phyloP scores from a whole-genome alignment of 768 basidiomycete species.

The Boletus tomentosulus region DNA sequence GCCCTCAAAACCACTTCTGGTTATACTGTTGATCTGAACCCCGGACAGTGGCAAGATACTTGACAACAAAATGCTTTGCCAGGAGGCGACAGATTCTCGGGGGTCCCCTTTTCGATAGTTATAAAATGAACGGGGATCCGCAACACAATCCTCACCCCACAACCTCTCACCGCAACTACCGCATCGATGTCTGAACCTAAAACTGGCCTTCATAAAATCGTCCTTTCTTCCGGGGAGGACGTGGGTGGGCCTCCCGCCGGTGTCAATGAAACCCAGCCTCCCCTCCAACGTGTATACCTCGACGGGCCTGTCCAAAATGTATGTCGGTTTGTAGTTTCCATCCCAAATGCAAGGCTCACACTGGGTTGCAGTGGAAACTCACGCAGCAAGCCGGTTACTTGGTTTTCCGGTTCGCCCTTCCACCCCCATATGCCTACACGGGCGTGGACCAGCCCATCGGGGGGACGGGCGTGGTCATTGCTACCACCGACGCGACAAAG shows the following conservation, averaged over 20 bases:
- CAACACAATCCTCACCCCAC: not conserved
- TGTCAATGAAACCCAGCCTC: not conserved
- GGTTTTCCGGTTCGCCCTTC: not conserved
- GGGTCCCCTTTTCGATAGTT: not conserved
- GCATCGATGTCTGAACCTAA: not conserved
- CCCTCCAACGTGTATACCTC: not conserved
- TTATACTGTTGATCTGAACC: not conserved
- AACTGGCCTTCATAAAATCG: not conserved
- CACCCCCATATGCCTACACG: not conserved
- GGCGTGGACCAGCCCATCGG: not conserved
- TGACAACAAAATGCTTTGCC: not conserved
- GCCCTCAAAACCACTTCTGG: not conserved
- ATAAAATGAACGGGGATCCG: not conserved
- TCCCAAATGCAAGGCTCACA: not conserved
- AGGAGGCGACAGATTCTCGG: not conserved
- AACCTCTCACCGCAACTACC: not conserved
- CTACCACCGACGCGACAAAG: not conserved
- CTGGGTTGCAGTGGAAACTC: not conserved
- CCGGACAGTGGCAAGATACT: not conserved
- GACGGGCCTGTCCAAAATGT: not conserved
- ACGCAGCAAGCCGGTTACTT: not conserved
- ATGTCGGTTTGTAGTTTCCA: not conserved
- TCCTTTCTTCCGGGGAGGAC: not conserved
- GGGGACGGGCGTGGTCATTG: not conserved
- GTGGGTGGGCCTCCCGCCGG: not conserved